Base-by-base conservation (phyloP, 495 filamentous ascomycete species). In the Podospora tetraspora region DNA sequence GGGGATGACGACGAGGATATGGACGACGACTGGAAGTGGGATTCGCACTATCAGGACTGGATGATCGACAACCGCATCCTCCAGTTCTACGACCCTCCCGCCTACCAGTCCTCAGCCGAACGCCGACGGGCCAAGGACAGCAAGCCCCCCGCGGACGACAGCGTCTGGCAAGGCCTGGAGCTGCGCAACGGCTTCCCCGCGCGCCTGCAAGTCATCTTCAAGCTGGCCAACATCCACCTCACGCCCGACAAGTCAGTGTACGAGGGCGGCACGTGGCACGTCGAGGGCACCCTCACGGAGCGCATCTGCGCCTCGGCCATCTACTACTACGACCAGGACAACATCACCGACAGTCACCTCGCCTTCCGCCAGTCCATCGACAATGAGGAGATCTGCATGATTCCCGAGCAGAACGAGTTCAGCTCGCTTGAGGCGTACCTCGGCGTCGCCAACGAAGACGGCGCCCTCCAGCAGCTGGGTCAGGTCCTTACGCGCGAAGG, bases 291-390 rank as follows among this genome's bases (percentile, higher is more conserved):
- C 61, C 68, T 84, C 68, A 87, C 87, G 66, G 87, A 89, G 61
- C 77, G 74, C 23, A 89, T 89, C 57, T 82, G 81, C 60, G 86
- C 86, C 6, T 86, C 84, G 0, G 85, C 86, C 3, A 70, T 89
- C 7, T 89, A 87, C 75, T 88, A 88, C 78, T 89, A 87, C 72
- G 84, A 88, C 68, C 77, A 70, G 62, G 77, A 86, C 4, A 91
- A 92, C 73, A 84, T 90, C 63, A 87, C 83, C 6, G 74, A 81
- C 7, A 85, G 79, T 66, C 71, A 69, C 27, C 79, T 91, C 0
- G 71, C 79, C 0, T 89, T 91, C 71, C 82, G 84, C 16, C 79
- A 84, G 37, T 66, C 71, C 7, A 59, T 73, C 3, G 61, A 76
- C 23, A 23, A 13, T 29, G 62, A 68, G 8, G 61, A 70, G 4